A percentile compares a stretch with the other conserved stretches of the same genome.
These are phyloP conservation scores for Lasiodiplodia hormozganensis DNA, from an alignment of 2,329 filamentous ascomycete genomes.

Conservation along the genomic window DNA sequence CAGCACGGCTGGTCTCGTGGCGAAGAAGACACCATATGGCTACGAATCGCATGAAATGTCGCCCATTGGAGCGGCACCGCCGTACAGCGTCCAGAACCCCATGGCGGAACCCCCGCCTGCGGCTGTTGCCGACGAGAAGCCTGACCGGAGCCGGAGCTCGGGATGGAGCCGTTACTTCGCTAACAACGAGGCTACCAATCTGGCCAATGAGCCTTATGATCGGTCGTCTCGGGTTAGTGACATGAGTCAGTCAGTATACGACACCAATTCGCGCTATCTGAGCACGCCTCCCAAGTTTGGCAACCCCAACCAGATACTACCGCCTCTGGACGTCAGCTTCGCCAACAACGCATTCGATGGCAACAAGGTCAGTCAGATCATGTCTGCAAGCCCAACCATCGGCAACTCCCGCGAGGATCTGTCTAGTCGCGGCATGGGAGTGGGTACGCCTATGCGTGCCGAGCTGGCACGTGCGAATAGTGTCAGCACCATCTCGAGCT, in stretches of 20 bases:
- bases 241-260: constrained; percentile 51
- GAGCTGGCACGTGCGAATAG: constrained; percentile 47
- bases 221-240: constrained; percentile 49
- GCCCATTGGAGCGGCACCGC: constrained; percentile 47
- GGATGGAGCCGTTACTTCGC: constrained; percentile 83
- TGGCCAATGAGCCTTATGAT: constrained; percentile 66
- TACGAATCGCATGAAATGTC: constrained; percentile 54
- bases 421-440: constrained; percentile 36
- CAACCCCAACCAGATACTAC: constrained; percentile 70
- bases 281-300: constrained; percentile 53
- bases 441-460: constrained; percentile 43
- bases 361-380: constrained; percentile 70
- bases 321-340: constrained; percentile 68
- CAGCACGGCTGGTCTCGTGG: constrained; percentile 66
- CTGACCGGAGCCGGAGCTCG: constrained; percentile 60
- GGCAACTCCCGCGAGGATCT: constrained; percentile 61
- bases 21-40: constrained; percentile 54
- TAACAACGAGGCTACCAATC: constrained; percentile 66
- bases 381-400: constrained; percentile 73
- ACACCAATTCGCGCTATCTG: constrained; percentile 63
- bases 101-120: constrained; percentile 34
- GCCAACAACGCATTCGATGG: constrained; percentile 57
- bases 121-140: constrained; percentile 32
- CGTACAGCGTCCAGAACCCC: constrained; percentile 36
- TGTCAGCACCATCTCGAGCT: constrained; percentile 42